Evolutionary conservation across 306 rosid species (phyloP).

Genomic region (Calophaca sinica): DNA sequence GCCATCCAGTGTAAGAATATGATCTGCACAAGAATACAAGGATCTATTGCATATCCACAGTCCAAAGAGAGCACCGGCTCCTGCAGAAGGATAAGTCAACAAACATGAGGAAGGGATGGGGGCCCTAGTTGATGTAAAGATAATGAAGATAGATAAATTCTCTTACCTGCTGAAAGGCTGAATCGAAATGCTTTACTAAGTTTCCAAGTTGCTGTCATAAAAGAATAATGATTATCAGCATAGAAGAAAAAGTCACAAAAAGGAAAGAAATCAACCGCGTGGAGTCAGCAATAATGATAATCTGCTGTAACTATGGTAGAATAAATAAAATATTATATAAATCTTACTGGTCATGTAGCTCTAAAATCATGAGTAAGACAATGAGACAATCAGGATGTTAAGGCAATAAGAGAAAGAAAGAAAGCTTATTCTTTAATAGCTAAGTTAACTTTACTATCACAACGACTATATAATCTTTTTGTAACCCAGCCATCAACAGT

Average conservation of each 20-base stretch:
- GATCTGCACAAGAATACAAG: slow-evolving; percentile 55
- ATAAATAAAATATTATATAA: too few relatives aligned
- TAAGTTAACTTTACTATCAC: too few relatives aligned
- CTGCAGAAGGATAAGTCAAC: slow-evolving; percentile 57
- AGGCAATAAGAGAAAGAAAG: too few relatives aligned
- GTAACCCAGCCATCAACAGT: too few relatives aligned
- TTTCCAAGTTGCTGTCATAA: slow-evolving; percentile 71
- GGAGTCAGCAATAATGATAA: not conserved
- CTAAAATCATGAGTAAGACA: too few relatives aligned
- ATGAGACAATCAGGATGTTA: too few relatives aligned
- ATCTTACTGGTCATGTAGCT: too few relatives aligned
- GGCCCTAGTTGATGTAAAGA: slow-evolving; percentile 27
- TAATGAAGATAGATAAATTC: slow-evolving; percentile 36
- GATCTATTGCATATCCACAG: slow-evolving; percentile 57
- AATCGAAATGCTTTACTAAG: slow-evolving; percentile 48
- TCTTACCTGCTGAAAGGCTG: slow-evolving; percentile 59
- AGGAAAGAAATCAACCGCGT: not conserved
- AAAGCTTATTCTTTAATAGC: too few relatives aligned
- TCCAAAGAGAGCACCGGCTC: slow-evolving; percentile 60
- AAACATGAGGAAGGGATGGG: slow-evolving; percentile 26
- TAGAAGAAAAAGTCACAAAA: slow-evolving; percentile 11
- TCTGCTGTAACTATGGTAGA: too few relatives aligned
- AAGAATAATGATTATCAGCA: slow-evolving; percentile 40
- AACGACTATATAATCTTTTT: too few relatives aligned
- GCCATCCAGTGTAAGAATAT: slow-evolving; percentile 76